phyloP scores from a whole-genome alignment of 2,329 filamentous ascomycete species.

The Fusarium chuoi region DNA sequence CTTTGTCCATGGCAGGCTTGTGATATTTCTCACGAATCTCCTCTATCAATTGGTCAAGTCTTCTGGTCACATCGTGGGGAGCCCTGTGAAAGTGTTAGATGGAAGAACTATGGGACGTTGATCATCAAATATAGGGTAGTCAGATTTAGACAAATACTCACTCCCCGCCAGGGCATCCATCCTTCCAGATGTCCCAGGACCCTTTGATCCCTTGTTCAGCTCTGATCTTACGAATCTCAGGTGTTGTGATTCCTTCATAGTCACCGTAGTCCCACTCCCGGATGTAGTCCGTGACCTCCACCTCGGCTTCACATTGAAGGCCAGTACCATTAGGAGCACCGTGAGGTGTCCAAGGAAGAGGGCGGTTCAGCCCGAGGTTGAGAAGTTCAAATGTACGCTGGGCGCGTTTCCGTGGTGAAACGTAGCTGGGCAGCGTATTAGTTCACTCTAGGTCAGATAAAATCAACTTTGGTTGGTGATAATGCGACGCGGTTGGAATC shows the following conservation, averaged over 20 bases:
- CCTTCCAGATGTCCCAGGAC: constrained; percentile 88
- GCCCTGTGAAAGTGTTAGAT: constrained; percentile 58
- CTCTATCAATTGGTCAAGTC: constrained; percentile 79
- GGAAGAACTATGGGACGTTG: background rate
- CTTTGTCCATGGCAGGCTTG: constrained; percentile 67
- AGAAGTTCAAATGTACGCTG: constrained; percentile 92
- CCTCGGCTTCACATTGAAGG: constrained; percentile 65
- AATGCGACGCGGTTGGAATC: background rate
- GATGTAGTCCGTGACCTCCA: constrained; percentile 77
- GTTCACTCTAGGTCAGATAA: background rate
- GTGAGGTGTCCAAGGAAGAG: constrained; percentile 75
- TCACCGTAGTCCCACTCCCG: constrained; percentile 90
- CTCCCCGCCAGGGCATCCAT: constrained; percentile 88
- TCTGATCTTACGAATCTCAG: constrained; percentile 71
- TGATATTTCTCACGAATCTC: constrained; percentile 78
- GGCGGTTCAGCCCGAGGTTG: constrained; percentile 73
- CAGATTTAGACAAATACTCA: constrained; percentile 54
- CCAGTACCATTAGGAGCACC: constrained; percentile 50
- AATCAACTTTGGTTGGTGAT: background rate
- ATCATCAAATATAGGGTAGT: constrained; percentile 1
- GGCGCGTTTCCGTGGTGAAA: constrained; percentile 85
- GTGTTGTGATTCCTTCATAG: constrained; percentile 83
- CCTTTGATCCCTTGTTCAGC: constrained; percentile 65
- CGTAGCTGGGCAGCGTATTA: constrained; percentile 66
- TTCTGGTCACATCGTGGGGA: constrained; percentile 75